Evolutionary conservation across 345 rosid genomes (phyloP), one percentile per base, ranked within the genome.

Genomic region (Aethionema arabicum): DNA sequence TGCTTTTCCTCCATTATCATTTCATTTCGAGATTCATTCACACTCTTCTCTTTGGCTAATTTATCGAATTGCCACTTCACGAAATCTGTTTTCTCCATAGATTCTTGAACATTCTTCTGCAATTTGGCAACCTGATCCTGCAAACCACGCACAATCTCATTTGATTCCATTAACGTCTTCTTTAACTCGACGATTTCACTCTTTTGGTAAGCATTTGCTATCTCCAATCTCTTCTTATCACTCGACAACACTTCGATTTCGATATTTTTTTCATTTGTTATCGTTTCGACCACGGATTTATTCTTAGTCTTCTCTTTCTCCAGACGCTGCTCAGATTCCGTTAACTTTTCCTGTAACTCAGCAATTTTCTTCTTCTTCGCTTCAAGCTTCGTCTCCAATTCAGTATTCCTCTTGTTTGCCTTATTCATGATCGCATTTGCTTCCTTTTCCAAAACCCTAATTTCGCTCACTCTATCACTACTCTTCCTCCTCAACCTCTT

Each of bases 161-260:
- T 44, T 78, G 76, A n/a, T 7, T 43, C 39, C 10, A 32, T 29
- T 12, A 68, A 42, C 55, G 66, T 75, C 52, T 63, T 66, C 75
- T 75, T 82, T 59, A 88, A 47, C 64, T 73, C 76, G 43, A 33
- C 35, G 14, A 85, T 76, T 59, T 70, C 70, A 38, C 43, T 33
- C 33, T 10, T 51, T 35, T 72, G 77, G 13, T 32, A 61, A 40
- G 7, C 31, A 33, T 61, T 76, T 61, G 68, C 80, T 53, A 5
- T 55, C 77, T 74, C 86, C 56, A 76, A 46, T 53, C 47, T 79
- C 12, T 66, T 60, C 68, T 74, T 86, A 52, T 73, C 72, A 71
- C 66, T 56, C 68, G 11, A 68, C 11, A 82, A 27, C 47, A 6
- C 61, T 62, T 74, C 65, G n/a, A 70, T 38, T 64, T 77, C 67